phyloP scores from a whole-genome alignment of 768 basidiomycete genomes.

The Agaricus sinodeliciosus region DNA sequence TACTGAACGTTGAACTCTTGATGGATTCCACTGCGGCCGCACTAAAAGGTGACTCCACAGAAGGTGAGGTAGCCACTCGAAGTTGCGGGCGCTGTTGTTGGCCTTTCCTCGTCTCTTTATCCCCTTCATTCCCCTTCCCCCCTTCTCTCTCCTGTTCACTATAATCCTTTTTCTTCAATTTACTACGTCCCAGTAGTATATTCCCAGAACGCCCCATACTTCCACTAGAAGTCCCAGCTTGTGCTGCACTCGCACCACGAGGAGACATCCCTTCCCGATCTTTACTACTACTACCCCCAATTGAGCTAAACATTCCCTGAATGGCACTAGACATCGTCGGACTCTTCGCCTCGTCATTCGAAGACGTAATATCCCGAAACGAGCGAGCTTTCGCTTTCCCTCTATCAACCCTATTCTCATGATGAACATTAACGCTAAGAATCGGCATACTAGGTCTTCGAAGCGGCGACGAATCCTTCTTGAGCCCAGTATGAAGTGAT shows the following conservation, averaged over 20 bases:
- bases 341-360: neutral
- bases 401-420: neutral
- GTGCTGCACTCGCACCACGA: neutral
- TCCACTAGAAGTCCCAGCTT: constrained; percentile 1
- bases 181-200: constrained; percentile 7
- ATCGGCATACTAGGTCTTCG: constrained; percentile 23
- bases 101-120: constrained; percentile 12
- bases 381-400: neutral
- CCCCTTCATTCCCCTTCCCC: constrained; percentile 18
- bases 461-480: constrained; percentile 9
- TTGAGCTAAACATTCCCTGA: constrained; percentile 1
- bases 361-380: constrained; percentile 7
- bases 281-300: constrained; percentile 8
- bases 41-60: constrained; percentile 9
- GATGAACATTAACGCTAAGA: constrained; percentile 12
- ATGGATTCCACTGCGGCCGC: neutral
- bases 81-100: constrained; percentile 22
- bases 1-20: constrained; percentile 3
- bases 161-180: constrained; percentile 16
- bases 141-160: constrained; percentile 15
- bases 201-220: constrained; percentile 9
- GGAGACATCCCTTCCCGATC: constrained; percentile 2
- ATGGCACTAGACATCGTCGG: neutral
- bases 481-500: constrained; percentile 19
- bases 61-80: constrained; percentile 19